These are phyloP conservation scores for Calonectria montana DNA, from an alignment of 2,329 filamentous ascomycete genomes.

Conservation along the genomic window DNA sequence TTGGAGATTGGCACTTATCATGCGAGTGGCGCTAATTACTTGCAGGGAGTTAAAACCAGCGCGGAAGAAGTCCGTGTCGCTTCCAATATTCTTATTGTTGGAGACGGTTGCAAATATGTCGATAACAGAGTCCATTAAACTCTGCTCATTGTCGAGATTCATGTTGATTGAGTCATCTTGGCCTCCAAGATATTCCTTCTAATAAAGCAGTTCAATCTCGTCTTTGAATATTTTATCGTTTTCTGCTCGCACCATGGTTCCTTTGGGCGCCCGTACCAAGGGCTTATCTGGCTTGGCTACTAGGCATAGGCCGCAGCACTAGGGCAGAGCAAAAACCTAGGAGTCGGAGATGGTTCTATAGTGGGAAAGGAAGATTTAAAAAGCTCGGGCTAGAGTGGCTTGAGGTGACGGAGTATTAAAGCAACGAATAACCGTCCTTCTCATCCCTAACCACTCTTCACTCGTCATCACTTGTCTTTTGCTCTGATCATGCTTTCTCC, in stretches of 20 bases:
- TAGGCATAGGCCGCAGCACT: too few species aligned
- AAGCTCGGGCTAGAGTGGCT: too few species aligned
- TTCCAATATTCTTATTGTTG: not conserved
- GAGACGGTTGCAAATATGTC: not conserved
- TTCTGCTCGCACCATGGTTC: not conserved
- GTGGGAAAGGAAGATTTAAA: too few species aligned
- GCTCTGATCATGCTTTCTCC: too few species aligned
- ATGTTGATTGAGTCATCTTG: not conserved
- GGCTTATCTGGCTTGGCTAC: not conserved
- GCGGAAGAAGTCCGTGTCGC: constrained; percentile 1
- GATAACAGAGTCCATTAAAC: not conserved
- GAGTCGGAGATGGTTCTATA: too few species aligned
- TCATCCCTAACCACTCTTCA: too few species aligned
- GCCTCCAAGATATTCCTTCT: not conserved
- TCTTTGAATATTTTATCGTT: not conserved
- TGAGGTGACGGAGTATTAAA: too few species aligned
- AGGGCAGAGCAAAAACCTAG: too few species aligned
- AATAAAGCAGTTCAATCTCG: constrained; percentile 6
- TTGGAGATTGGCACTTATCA: not conserved
- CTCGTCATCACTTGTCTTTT: too few species aligned
- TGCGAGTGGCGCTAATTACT: not conserved
- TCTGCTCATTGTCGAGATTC: not conserved
- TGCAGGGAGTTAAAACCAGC: not conserved
- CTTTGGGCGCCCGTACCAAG: constrained; percentile 2
- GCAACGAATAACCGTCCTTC: too few species aligned